Conservation (phyloP, 225 moss, liverwort and hornwort species). For the Ulota crispa region DNA sequence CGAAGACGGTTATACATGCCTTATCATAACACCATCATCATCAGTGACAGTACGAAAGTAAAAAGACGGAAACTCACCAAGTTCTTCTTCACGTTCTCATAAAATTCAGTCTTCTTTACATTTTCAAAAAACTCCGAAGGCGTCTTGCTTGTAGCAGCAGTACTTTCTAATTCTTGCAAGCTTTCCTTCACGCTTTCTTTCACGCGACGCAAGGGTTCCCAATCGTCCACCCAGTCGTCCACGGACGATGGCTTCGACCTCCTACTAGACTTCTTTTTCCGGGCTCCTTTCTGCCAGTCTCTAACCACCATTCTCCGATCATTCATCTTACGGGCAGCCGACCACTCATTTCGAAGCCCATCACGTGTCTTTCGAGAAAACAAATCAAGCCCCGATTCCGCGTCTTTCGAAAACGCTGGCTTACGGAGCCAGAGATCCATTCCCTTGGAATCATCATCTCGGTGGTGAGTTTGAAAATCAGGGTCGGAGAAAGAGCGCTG, state of each 20-base stretch:
- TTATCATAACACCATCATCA: not conserved
- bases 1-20: not conserved
- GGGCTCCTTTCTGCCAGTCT: constrained; percentile 62
- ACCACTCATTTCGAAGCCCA: constrained; percentile 60
- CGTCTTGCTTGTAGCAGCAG: constrained; percentile 88
- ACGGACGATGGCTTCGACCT: constrained; percentile 43
- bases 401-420: constrained; percentile 45
- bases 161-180: constrained; percentile 79
- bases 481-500: constrained; percentile 87
- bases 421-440: constrained; percentile 59
- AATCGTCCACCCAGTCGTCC: constrained; percentile 76
- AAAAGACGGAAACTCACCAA: constrained; percentile 48
- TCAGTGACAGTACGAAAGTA: not conserved
- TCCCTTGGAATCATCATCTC: constrained; percentile 64
- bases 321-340: constrained; percentile 45
- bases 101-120: constrained; percentile 94
- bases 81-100: constrained; percentile 96
- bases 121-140: constrained; percentile 98
- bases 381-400: constrained; percentile 56
- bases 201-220: constrained; percentile 95
- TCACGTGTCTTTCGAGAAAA: constrained; percentile 54
- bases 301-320: constrained; percentile 52
- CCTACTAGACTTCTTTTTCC: constrained; percentile 57
- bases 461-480: constrained; percentile 66
- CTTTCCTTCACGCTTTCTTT: constrained; percentile 96